Percentiles rank a stretch among this genome's conserved stretches.
These are phyloP conservation scores for Puccinia horiana DNA, from an alignment of 1,284 basidiomycete genomes.

Conservation along the genomic window DNA sequence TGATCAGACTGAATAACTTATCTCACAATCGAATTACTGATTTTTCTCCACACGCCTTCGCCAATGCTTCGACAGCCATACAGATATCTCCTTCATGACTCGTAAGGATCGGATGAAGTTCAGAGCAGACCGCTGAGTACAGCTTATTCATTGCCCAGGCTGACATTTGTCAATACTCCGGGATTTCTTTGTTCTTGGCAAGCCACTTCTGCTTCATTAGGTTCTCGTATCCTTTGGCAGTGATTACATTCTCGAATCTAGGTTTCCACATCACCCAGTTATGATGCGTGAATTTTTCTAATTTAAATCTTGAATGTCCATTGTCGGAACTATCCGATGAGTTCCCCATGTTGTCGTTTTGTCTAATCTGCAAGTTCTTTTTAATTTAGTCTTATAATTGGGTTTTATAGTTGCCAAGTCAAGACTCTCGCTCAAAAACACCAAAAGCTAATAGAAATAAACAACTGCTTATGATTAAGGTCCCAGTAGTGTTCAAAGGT, in stretches of 20 bases:
- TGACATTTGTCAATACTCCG: neutral
- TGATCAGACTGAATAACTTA: neutral
- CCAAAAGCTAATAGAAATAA: neutral
- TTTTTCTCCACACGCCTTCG: neutral
- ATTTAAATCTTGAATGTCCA: neutral
- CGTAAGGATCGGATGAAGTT: neutral
- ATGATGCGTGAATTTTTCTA: neutral
- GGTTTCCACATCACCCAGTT: neutral
- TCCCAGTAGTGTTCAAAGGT: no score
- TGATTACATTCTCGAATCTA: neutral
- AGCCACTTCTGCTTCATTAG: neutral
- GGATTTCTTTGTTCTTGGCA: neutral
- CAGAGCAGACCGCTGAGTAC: neutral
- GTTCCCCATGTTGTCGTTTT: neutral
- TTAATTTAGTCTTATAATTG: neutral
- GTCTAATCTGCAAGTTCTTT: neutral
- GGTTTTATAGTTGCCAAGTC: neutral
- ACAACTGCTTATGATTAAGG: no score
- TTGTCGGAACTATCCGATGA: neutral
- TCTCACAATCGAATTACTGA: neutral
- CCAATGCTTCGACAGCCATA: neutral
- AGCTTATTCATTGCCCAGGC: slow-evolving; percentile 9
- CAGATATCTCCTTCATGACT: neutral
- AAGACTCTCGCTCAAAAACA: neutral
- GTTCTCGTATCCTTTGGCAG: neutral